Evolutionary conservation across 352 stramenopile species (phyloP).

Genomic region (Phytophthora macrochlamydospora): DNA sequence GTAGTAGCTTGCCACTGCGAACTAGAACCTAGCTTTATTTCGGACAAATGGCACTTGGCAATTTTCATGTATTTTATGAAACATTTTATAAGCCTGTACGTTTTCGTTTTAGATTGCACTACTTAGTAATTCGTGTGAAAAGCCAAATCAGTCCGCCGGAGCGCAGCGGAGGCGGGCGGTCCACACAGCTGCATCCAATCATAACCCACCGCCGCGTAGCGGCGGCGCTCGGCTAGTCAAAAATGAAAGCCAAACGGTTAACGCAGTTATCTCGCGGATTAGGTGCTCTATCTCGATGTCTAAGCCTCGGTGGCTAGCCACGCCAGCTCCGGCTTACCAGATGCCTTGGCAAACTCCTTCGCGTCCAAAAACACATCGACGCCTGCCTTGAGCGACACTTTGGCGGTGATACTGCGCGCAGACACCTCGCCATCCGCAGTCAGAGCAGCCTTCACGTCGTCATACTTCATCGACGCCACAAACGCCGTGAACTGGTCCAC

Average conservation of each 20-base stretch:
- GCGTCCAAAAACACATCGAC: conserved; percentile 80
- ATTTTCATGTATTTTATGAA: too few relatives aligned
- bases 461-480: conserved; percentile 82
- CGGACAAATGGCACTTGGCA: too few relatives aligned
- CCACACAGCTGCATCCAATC: too few relatives aligned
- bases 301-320: conserved; percentile 52
- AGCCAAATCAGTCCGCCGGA: too few relatives aligned
- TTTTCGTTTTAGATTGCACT: too few relatives aligned
- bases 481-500: conserved; percentile 64
- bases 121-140: too few relatives aligned
- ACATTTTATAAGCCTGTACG: too few relatives aligned
- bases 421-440: conserved; percentile 34
- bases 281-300: conserved; percentile 8
- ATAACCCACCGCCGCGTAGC: too few relatives aligned
- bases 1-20: too few relatives aligned
- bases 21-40: too few relatives aligned
- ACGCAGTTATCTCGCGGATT: conserved; percentile 3
- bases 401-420: conserved; percentile 48
- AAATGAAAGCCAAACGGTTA: conserved; percentile 7
- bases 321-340: conserved; percentile 41
- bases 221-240: too few relatives aligned
- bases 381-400: conserved; percentile 57
- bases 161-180: too few relatives aligned
- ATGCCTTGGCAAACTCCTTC: conserved; percentile 59
- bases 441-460: conserved; percentile 70